phyloP scores from a whole-genome alignment of 495 filamentous ascomycete species.

The Talaromyces adpressus region DNA sequence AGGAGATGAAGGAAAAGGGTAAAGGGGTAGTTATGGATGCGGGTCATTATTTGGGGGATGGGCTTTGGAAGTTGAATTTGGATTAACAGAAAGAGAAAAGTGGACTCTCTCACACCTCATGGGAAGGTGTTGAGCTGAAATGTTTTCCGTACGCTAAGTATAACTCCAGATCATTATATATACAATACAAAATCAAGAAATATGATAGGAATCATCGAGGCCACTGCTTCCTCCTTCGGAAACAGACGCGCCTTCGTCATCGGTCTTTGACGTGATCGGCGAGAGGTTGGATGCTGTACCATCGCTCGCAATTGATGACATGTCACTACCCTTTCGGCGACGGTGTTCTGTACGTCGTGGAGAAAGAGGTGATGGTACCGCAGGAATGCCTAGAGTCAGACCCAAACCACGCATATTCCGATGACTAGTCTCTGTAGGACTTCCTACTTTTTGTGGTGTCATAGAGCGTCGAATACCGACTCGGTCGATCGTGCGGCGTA shows the following conservation, averaged over 20 bases:
- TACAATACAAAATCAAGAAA: conserved; percentile 10
- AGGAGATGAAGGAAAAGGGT: conserved; percentile 85
- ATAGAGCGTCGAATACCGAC: conserved; percentile 40
- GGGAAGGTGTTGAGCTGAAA: neutral
- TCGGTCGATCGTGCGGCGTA: conserved; percentile 69
- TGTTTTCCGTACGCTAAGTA: neutral
- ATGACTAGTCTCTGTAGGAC: conserved; percentile 13
- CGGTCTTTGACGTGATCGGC: conserved; percentile 3
- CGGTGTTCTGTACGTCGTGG: conserved; percentile 8
- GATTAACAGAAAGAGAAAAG: conserved; percentile 40
- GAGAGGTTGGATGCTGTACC: conserved; percentile 6
- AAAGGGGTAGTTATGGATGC: conserved; percentile 91
- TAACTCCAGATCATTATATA: conserved; percentile 7
- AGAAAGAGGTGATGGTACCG: conserved; percentile 26
- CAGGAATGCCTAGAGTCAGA: conserved; percentile 25
- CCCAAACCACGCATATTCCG: conserved; percentile 33
- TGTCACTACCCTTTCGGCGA: conserved; percentile 9
- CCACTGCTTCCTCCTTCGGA: conserved; percentile 17
- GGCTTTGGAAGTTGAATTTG: conserved; percentile 73
- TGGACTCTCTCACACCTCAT: neutral
- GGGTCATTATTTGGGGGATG: conserved; percentile 91
- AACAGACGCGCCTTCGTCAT: conserved; percentile 17
- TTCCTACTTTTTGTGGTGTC: conserved; percentile 9
- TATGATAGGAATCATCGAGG: conserved; percentile 9
- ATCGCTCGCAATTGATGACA: conserved; percentile 7